Conservation (phyloP, 1,284 basidiomycete genomes). For the Rhodotorula sp. region DNA sequence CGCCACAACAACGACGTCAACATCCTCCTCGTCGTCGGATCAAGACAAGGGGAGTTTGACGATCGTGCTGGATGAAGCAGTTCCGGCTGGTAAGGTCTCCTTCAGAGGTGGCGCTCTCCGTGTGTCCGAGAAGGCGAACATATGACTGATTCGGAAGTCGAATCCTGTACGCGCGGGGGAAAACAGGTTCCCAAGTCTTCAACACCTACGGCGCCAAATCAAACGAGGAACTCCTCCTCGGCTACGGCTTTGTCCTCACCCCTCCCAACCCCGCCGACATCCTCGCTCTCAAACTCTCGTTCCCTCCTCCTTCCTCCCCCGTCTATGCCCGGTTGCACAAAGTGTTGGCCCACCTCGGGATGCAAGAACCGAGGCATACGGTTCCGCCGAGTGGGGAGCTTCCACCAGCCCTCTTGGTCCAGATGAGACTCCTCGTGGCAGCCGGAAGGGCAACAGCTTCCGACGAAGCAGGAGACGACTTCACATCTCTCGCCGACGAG, state of each 20-base stretch:
- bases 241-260: constrained; percentile 76
- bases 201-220: constrained; percentile 86
- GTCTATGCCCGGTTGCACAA: neutral
- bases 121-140: too few species aligned
- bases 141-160: too few species aligned
- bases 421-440: constrained; percentile 41
- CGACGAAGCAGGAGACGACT: neutral
- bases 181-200: constrained; percentile 63
- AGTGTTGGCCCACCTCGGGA: constrained; percentile 2
- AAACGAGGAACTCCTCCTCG: constrained; percentile 79
- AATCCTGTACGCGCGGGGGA: constrained; percentile 6
- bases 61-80: constrained; percentile 39
- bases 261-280: constrained; percentile 72
- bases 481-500: neutral
- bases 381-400: constrained; percentile 23
- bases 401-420: constrained; percentile 38
- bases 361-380: constrained; percentile 21
- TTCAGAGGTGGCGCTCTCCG: too few species aligned
- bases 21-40: too few species aligned
- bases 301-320: constrained; percentile 48
- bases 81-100: constrained; percentile 12
- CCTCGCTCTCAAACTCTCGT: constrained; percentile 65
- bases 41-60: constrained; percentile 37
- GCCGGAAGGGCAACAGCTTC: constrained; percentile 13
- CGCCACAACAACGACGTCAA: too few species aligned